These are phyloP conservation scores for Fusarium scirpi DNA, from an alignment of 2,329 filamentous ascomycete species.

Conservation along the genomic window DNA sequence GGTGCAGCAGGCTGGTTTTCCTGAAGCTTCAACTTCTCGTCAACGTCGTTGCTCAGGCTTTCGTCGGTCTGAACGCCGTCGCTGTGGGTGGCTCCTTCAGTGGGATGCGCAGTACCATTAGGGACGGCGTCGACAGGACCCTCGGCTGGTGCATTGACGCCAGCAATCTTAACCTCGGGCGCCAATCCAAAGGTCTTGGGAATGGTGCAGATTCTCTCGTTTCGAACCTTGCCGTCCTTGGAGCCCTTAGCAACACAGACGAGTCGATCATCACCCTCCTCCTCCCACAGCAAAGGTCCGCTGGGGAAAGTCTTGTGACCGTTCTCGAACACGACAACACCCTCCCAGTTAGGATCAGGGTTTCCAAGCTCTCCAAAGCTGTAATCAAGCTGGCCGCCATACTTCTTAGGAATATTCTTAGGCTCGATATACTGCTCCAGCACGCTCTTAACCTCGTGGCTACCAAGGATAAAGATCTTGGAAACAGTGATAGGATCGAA, in stretches of 20 bases:
- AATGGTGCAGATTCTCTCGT: conserved; percentile 64
- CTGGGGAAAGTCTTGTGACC: conserved; percentile 65
- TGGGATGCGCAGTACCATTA: conserved; percentile 12
- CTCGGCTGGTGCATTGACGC: not conserved
- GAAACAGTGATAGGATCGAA: conserved; percentile 93
- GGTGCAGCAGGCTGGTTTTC: conserved; percentile 34
- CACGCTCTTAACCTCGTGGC: conserved; percentile 79
- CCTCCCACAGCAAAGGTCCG: conserved; percentile 69
- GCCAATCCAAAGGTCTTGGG: conserved; percentile 53
- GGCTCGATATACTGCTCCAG: conserved; percentile 85
- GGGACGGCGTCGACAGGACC: not conserved
- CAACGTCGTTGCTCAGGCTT: conserved; percentile 45
- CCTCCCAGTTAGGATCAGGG: conserved; percentile 72
- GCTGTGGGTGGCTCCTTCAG: conserved; percentile 46
- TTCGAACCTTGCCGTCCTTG: conserved; percentile 58
- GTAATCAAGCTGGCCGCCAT: conserved; percentile 89
- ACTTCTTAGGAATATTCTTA: conserved; percentile 86
- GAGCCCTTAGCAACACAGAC: conserved; percentile 67
- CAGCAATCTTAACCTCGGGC: conserved; percentile 20
- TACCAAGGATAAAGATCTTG: conserved; percentile 91
- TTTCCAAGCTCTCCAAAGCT: conserved; percentile 80
- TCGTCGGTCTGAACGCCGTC: conserved; percentile 49
- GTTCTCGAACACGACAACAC: conserved; percentile 64
- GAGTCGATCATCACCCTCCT: conserved; percentile 59
- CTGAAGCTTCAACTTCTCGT: conserved; percentile 51